Evolutionary conservation across 129 eudicot species (phyloP), one percentile per base, ranked within the genome.

Genomic region (Tagetes erecta): DNA sequence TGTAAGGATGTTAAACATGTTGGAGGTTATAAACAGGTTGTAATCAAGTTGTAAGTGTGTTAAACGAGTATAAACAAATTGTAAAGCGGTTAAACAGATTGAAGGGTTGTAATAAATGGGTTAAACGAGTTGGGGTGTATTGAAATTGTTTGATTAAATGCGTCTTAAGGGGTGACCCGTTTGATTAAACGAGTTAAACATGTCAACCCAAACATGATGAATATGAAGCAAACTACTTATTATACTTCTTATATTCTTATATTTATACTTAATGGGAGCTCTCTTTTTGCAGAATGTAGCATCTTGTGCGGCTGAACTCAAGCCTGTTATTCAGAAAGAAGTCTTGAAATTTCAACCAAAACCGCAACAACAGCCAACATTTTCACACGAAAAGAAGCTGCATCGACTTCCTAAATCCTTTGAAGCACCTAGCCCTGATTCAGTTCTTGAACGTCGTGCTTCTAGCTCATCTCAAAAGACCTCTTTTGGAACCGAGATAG

Each of bases 401-500:
- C 59, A 59, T 60, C 81, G 63, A 37, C 44, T 58, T 27, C 78
- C 68, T 35, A 72, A 41, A 56, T 64, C 71, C 40, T 87, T 87
- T 42, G 96, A 84, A 64, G 78, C 87, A 50, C 85, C 86, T 2
- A 90, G 95, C 81, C 95, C 95, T 6, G 85, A 76, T 42, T 89
- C 96, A 2, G 95, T 90, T 36, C 91, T 87, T 14, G 95, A 89
- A 75, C 84, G 86, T 62, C 81, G 80, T 74, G 79, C 79, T 68
- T 80, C 95, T 44, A 79, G 77, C 77, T 87, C 95, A 5, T 41
- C 73, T 13, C 74, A 63, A 11, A 87, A 86, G 76, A 62, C 73
- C 27, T 58, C 84, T 1, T 51, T 77, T 31, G 71, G 77, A 70
- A 50, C 76, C 34, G 78, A 71, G 47, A 41, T 71, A 38, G 63